Conservation (phyloP, 1,139 yeast species). For the Hyphopichia fennica region DNA sequence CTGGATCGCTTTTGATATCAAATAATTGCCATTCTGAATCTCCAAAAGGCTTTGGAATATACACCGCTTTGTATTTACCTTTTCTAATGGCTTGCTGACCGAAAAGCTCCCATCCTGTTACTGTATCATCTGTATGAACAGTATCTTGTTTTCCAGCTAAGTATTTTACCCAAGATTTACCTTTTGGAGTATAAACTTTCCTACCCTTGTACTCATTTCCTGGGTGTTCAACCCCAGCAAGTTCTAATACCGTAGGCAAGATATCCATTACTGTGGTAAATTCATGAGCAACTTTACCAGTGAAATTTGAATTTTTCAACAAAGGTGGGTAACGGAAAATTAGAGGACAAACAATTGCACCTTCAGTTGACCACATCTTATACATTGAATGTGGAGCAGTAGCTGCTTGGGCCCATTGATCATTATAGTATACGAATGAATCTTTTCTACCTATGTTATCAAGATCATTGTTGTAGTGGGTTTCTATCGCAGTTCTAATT, state of each 20-base stretch:
- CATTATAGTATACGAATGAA: conserved; percentile 54
- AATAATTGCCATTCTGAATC: conserved; percentile 52
- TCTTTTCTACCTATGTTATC: conserved; percentile 50
- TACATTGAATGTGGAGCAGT: conserved; percentile 56
- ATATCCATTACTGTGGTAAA: conserved; percentile 60
- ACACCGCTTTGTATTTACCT: conserved; percentile 51
- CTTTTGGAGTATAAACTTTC: conserved; percentile 37
- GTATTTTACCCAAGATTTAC: conserved; percentile 41
- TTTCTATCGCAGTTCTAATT: conserved; percentile 25
- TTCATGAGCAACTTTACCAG: conserved; percentile 32
- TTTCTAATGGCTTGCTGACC: conserved; percentile 56
- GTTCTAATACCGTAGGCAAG: conserved; percentile 51
- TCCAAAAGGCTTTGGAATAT: conserved; percentile 50
- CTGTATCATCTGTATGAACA: conserved; percentile 45
- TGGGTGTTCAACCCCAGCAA: conserved; percentile 45
- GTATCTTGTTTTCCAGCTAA: conserved; percentile 21
- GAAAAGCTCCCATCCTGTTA: conserved; percentile 60
- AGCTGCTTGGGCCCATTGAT: conserved; percentile 68
- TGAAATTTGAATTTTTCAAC: conserved; percentile 12
- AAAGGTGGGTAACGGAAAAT: conserved; percentile 42
- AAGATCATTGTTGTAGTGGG: conserved; percentile 40
- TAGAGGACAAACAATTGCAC: conserved; percentile 57
- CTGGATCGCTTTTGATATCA: conserved; percentile 43
- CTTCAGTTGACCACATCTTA: conserved; percentile 55
- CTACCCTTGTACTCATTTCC: conserved; percentile 38